Base-by-base conservation (phyloP, 2,329 filamentous ascomycete genomes). In the Knufia petricola region DNA sequence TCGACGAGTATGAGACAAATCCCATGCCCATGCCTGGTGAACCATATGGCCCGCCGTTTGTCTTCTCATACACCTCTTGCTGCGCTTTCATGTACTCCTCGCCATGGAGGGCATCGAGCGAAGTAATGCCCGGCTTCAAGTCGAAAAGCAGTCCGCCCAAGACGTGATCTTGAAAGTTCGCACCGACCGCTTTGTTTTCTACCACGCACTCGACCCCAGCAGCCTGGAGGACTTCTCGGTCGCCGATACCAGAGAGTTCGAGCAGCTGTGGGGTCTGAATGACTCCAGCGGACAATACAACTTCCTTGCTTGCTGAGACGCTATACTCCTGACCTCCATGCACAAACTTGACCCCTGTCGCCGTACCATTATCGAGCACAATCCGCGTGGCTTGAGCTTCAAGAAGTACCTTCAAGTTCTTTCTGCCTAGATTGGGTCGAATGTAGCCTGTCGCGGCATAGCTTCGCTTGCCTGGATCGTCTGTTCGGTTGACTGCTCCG, bases 181-280 rank as follows among this genome's bases (percentile, higher is more conserved):
- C 67, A 3, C 73, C 73, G 3, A 75, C 67, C 2, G 62, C 68
- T 1, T 63, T 61, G 43, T 70, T 70, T 24, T 64, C 60, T 4
- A 74, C 63, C 45, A 67, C 66, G 26, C 66, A 63, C 3, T 64
- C 54, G 2, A 76, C 65, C 0, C 66, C 66, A 1, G 66, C 66
- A 0, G 57, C 58, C 8, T 59, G 53, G 1, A 76, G 63, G 1
- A 74, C 57, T 0, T 62, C 59, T 0, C 65, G 61, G 39, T 69
- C 67, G 2, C 80, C 79, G 20, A 84, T 69, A 0, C 79, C 79
- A 0, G 78, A 81, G 1, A 81, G 66, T 54, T 83, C 79, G 13
- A 76, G 71, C 15, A 78, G 66, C 61, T 74, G 76, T 2, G 72
- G 80, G 13, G 74, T 78, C 57, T 74, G 73, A 36, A 76, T 65